Evolutionary conservation across 2,329 filamentous ascomycete genomes (phyloP).

Genomic region (Pochonia chlamydosporia): DNA sequence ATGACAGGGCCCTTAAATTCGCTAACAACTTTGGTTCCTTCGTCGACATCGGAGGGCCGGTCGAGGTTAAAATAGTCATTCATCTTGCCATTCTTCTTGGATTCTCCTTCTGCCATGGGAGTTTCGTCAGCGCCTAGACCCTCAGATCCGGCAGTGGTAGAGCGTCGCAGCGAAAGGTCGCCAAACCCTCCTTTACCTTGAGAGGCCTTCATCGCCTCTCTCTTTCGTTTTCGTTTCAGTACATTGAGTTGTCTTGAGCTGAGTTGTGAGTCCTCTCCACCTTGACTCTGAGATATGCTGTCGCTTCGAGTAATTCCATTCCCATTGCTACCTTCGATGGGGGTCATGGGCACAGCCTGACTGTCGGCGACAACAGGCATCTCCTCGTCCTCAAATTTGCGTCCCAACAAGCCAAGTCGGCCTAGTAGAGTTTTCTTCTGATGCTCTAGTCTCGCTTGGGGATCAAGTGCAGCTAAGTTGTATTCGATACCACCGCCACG

Average conservation of each 20-base stretch:
- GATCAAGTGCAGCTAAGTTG: conserved; percentile 73
- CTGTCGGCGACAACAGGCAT: conserved; percentile 51
- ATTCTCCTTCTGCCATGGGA: conserved; percentile 43
- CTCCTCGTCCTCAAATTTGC: conserved; percentile 80
- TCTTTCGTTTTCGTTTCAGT: conserved; percentile 88
- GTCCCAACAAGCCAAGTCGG: conserved; percentile 77
- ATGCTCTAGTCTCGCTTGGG: conserved; percentile 71
- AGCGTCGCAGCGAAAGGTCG: conserved; percentile 68
- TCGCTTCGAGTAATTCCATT: conserved; percentile 28
- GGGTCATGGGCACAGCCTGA: conserved; percentile 35
- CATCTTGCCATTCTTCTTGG: conserved; percentile 57
- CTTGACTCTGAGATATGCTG: conserved; percentile 31
- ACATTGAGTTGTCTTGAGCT: conserved; percentile 94
- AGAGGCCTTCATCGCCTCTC: conserved; percentile 77
- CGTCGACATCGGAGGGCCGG: conserved; percentile 69
- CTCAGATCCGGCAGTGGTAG: conserved; percentile 55
- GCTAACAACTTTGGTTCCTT: conserved; percentile 86
- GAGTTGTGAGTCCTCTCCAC: conserved; percentile 62
- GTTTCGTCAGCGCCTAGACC: conserved; percentile 56
- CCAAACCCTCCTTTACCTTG: conserved; percentile 85
- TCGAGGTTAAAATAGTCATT: conserved; percentile 90
- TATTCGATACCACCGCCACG: conserved; percentile 85
- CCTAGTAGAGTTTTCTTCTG: conserved; percentile 84
- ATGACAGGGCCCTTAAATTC: conserved; percentile 86
- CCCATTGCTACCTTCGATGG: conserved; percentile 35